These are phyloP conservation scores for Penicillium soppii DNA, from an alignment of 495 filamentous ascomycete genomes.

Conservation along the genomic window DNA sequence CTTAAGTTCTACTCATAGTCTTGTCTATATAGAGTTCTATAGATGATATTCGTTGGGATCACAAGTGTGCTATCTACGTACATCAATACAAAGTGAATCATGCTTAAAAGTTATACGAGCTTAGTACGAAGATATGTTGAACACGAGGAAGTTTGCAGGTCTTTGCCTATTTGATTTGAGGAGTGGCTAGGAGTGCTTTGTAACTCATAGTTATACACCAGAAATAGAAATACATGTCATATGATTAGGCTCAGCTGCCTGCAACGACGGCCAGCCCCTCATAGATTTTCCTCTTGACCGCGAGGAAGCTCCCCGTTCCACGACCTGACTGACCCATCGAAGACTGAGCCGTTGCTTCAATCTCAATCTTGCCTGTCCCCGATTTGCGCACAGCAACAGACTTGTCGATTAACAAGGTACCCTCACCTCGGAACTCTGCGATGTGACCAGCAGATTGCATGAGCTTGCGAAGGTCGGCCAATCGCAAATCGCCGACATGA, in stretches of 20 bases:
- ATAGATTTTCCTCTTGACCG: conserved; percentile 79
- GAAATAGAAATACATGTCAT: conserved; percentile 15
- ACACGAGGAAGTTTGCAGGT: too few species aligned
- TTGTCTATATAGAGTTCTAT: too few species aligned
- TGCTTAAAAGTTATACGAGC: too few species aligned
- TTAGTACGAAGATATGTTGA: too few species aligned
- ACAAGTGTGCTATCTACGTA: too few species aligned
- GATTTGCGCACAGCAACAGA: conserved; percentile 86
- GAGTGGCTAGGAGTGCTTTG: not conserved
- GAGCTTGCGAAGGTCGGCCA: conserved; percentile 82
- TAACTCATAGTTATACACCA: conserved; percentile 11
- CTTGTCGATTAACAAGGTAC: conserved; percentile 85
- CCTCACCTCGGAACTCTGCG: conserved; percentile 92
- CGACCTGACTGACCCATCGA: conserved; percentile 36
- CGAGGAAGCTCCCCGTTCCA: conserved; percentile 61
- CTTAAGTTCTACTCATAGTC: too few species aligned
- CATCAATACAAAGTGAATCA: too few species aligned
- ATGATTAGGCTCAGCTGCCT: conserved; percentile 50
- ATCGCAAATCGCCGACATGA: conserved; percentile 88
- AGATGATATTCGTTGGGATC: too few species aligned
- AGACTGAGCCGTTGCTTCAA: conserved; percentile 68
- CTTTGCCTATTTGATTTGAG: not conserved
- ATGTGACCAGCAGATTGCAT: conserved; percentile 80
- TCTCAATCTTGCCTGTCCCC: conserved; percentile 80
- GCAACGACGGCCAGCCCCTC: conserved; percentile 79